phyloP scores from a whole-genome alignment of 352 stramenopile species.

The Phytophthora pistaciae region DNA sequence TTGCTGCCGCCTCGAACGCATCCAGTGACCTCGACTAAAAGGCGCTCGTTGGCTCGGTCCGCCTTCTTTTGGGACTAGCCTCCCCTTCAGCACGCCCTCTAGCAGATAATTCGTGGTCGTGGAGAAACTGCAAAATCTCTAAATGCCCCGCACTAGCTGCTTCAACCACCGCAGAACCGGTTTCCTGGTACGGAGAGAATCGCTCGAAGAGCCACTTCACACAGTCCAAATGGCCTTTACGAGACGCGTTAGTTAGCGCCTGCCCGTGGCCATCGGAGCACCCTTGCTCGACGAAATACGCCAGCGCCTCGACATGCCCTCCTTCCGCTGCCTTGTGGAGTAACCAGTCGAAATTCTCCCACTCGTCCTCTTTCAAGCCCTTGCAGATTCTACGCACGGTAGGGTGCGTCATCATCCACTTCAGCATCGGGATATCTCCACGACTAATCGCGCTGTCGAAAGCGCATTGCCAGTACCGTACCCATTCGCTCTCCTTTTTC shows the following conservation, averaged over 20 bases:
- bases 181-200: neutral
- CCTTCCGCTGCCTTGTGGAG: no score
- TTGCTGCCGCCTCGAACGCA: neutral
- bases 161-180: neutral
- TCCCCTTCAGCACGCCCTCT: neutral
- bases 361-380: no score
- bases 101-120: neutral
- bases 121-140: neutral
- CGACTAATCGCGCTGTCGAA: no score
- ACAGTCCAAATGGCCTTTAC: neutral
- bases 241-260: neutral
- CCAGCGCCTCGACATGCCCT: no score
- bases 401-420: no score
- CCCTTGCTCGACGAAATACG: neutral
- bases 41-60: neutral
- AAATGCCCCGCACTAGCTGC: neutral
- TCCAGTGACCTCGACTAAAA: neutral
- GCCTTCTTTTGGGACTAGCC: neutral
- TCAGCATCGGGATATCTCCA: no score
- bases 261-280: neutral
- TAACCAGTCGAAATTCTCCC: no score
- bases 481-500: no score
- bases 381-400: no score
- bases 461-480: no score
- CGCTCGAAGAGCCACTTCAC: neutral